These are phyloP conservation scores for Xerocomus spinulosus DNA, from an alignment of 768 basidiomycete species.

Conservation along the genomic window DNA sequence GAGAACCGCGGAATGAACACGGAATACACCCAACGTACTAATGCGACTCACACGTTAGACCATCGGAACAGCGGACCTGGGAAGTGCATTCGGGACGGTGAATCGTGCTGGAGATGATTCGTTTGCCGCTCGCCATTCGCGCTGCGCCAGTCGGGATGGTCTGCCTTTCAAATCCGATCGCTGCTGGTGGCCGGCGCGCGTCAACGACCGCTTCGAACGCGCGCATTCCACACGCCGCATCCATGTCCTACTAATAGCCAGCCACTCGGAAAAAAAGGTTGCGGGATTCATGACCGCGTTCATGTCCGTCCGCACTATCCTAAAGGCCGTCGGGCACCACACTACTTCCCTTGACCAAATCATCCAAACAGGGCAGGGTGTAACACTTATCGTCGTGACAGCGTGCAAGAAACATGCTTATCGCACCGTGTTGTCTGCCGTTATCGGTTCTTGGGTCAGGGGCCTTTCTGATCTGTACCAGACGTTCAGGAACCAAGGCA, in stretches of 20 bases:
- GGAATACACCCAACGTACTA: too few species aligned
- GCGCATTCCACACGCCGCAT: background rate
- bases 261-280: background rate
- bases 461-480: slow-evolving; percentile 45
- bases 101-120: too few species aligned
- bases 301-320: background rate
- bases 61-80: too few species aligned
- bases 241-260: background rate
- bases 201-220: too few species aligned
- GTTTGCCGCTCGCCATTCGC: too few species aligned
- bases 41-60: too few species aligned
- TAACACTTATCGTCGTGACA: slow-evolving; percentile 5
- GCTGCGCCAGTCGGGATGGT: too few species aligned
- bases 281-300: slow-evolving; percentile 5
- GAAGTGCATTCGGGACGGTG: too few species aligned
- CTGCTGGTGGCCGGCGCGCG: too few species aligned
- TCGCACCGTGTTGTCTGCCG: slow-evolving; percentile 8
- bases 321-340: background rate
- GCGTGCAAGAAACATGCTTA: background rate
- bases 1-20: background rate
- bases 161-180: too few species aligned
- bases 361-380: background rate
- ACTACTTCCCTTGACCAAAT: background rate
- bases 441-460: slow-evolving; percentile 15
- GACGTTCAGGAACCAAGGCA: slow-evolving; percentile 52